Evolutionary conservation across 169 alveolate genomes (phyloP).

Genomic region (Theileria luwenshuni): DNA sequence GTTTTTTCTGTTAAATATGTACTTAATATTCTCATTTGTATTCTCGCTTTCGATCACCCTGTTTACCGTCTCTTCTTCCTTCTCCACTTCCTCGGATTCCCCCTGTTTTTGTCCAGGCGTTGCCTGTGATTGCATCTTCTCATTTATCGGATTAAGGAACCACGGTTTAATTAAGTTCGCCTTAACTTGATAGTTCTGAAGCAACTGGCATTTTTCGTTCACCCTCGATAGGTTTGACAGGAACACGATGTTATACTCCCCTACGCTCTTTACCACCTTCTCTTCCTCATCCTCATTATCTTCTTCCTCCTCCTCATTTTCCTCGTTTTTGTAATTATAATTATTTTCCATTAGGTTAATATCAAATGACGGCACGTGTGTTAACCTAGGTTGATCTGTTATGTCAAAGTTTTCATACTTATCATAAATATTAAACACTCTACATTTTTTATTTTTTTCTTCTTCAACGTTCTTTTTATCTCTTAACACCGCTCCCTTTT

Average conservation of each 20-base stretch:
- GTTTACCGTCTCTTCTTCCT: no score
- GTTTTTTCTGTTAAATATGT: not conserved
- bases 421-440: slow-evolving; percentile 1
- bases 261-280: slow-evolving; percentile 25
- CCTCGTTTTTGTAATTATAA: not conserved
- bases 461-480: no score
- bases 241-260: slow-evolving; percentile 34
- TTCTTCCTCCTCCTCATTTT: not conserved
- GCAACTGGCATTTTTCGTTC: slow-evolving; percentile 38
- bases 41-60: not conserved
- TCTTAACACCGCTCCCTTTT: not conserved
- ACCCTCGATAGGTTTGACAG: slow-evolving; percentile 44
- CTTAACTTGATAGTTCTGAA: slow-evolving; percentile 6
- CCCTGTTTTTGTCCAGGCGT: not conserved
- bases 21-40: not conserved
- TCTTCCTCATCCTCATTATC: not conserved
- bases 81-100: not conserved
- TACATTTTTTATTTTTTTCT: no score
- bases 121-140: not conserved
- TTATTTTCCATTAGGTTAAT: not conserved
- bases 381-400: not conserved
- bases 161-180: slow-evolving; percentile 38
- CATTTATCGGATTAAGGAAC: slow-evolving; percentile 39
- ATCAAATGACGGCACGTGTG: not conserved
- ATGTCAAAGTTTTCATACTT: slow-evolving; percentile 6